Conservation (phyloP, 106 monocot genomes). For the Dendrobium chrysotoxum region DNA sequence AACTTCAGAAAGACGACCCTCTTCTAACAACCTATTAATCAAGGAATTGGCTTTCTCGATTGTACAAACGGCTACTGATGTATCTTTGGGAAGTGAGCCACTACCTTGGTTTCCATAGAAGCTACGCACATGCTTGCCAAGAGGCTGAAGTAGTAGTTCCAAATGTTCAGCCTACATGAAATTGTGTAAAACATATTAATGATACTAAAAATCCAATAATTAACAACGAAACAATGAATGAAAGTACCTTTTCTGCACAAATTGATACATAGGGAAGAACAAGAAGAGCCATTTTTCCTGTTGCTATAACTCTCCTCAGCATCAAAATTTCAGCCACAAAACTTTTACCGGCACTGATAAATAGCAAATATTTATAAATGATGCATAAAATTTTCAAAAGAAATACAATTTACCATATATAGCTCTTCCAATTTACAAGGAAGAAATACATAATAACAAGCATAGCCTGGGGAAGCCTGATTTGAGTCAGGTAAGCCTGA, state of each 20-base stretch:
- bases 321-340: slow-evolving; percentile 98
- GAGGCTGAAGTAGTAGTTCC: slow-evolving; percentile 80
- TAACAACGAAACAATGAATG: neutral
- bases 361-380: slow-evolving; percentile 7
- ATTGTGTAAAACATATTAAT: neutral
- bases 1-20: slow-evolving; percentile 94
- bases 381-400: neutral
- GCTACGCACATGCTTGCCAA: slow-evolving; percentile 95
- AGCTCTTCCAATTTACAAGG: neutral
- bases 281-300: slow-evolving; percentile 85
- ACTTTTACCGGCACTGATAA: slow-evolving; percentile 90
- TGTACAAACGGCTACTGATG: slow-evolving; percentile 97
- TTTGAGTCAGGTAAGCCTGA: neutral
- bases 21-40: slow-evolving; percentile 83
- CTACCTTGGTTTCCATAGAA: slow-evolving; percentile 96
- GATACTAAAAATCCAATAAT: neutral
- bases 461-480: neutral
- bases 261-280: slow-evolving; percentile 98
- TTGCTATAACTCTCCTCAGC: slow-evolving; percentile 75
- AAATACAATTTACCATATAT: neutral
- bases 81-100: slow-evolving; percentile 84
- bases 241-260: slow-evolving; percentile 90
- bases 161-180: slow-evolving; percentile 77
- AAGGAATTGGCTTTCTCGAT: slow-evolving; percentile 98
- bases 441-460: neutral